These are phyloP conservation scores for Zymoseptoria brevis DNA, from an alignment of 2,329 filamentous ascomycete species.

Conservation along the genomic window DNA sequence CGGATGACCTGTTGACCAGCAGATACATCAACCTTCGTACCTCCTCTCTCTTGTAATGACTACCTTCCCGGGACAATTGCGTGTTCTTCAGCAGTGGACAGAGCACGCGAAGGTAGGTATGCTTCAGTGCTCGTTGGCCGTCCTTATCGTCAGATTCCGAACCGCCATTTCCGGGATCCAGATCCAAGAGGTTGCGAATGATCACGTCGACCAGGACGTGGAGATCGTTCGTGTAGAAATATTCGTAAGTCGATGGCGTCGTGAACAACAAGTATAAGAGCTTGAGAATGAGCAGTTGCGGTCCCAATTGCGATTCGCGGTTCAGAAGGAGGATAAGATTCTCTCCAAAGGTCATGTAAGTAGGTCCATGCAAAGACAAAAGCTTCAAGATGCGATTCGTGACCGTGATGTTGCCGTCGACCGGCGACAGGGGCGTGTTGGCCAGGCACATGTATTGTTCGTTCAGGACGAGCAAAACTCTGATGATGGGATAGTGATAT, in stretches of 20 bases:
- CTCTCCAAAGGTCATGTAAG: slow-evolving; percentile 91
- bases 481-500: slow-evolving; percentile 91
- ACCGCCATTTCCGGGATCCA: slow-evolving; percentile 65
- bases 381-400: slow-evolving; percentile 94
- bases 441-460: slow-evolving; percentile 89
- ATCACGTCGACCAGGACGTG: slow-evolving; percentile 92
- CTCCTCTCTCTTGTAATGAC: slow-evolving; percentile 86
- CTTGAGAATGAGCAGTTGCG: slow-evolving; percentile 94
- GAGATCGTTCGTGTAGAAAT: slow-evolving; percentile 97
- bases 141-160: slow-evolving; percentile 19
- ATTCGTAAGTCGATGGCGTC: slow-evolving; percentile 84
- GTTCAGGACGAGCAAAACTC: slow-evolving; percentile 90
- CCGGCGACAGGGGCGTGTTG: slow-evolving; percentile 45
- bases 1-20: slow-evolving; percentile 41
- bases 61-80: slow-evolving; percentile 68
- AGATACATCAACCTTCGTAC: slow-evolving; percentile 67
- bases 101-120: slow-evolving; percentile 89
- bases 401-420: slow-evolving; percentile 40
- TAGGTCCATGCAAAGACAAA: slow-evolving; percentile 68
- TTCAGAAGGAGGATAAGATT: slow-evolving; percentile 95
- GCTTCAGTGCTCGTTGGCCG: slow-evolving; percentile 53
- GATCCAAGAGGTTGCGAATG: slow-evolving; percentile 89
- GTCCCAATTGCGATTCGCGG: slow-evolving; percentile 82
- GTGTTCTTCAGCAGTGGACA: slow-evolving; percentile 87
- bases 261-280: slow-evolving; percentile 92